A percentile compares a stretch with the other conserved stretches of the same genome.
Evolutionary conservation across 345 rosid species (phyloP).

Genomic region (Rhizophora apiculata): DNA sequence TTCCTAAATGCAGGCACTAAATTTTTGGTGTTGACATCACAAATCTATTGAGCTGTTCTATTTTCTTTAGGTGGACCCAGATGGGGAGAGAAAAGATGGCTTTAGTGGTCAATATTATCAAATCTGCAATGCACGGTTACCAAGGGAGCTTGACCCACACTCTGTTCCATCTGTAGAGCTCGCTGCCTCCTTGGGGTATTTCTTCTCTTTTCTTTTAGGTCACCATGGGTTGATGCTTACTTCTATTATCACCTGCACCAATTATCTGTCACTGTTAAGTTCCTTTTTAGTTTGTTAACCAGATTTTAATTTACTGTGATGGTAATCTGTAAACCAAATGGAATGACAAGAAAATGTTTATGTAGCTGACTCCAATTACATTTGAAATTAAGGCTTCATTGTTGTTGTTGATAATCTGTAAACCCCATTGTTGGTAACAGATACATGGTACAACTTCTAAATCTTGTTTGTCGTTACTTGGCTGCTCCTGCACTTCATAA

Average conservation of each 20-base stretch:
- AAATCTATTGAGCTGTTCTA: background rate
- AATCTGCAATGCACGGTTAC: slow-evolving; percentile 85
- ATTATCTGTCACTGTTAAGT: background rate
- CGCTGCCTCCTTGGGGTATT: slow-evolving; percentile 83
- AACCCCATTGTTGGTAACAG: slow-evolving; percentile 36
- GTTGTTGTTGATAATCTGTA: slow-evolving; percentile 5
- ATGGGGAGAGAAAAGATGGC: slow-evolving; percentile 58
- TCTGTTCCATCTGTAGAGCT: slow-evolving; percentile 90
- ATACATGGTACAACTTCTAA: slow-evolving; percentile 89
- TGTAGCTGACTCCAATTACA: too few species aligned
- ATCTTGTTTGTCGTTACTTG: slow-evolving; percentile 68
- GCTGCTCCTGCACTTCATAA: slow-evolving; percentile 86
- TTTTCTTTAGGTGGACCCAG: slow-evolving; percentile 51
- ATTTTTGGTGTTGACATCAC: background rate
- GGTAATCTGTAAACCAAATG: background rate
- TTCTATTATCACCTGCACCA: background rate
- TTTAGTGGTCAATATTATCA: slow-evolving; percentile 53
- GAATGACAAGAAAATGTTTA: too few species aligned
- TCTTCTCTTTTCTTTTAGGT: slow-evolving; percentile 2
- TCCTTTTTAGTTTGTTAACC: slow-evolving; percentile 2
- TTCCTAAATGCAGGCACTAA: background rate
- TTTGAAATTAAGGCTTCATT: too few species aligned
- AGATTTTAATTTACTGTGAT: slow-evolving; percentile 17
- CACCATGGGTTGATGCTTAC: background rate
- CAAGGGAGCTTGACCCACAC: slow-evolving; percentile 91